Conservation (phyloP, 257 asterid species). For the Linderniella brevidens region DNA sequence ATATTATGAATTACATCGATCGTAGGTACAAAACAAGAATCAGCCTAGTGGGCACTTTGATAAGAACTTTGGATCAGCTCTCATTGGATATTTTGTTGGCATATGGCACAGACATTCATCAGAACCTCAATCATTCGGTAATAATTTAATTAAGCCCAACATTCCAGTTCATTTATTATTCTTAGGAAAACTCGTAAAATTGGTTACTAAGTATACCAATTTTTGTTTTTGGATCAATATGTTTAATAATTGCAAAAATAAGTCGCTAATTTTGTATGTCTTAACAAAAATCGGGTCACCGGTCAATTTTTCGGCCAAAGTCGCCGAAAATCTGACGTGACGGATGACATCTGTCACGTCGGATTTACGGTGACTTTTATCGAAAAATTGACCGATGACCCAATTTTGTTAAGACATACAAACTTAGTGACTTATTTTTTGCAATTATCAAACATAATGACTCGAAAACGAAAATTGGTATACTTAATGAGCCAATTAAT, state of each 20-base stretch:
- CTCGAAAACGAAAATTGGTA: no score
- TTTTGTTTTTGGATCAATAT: no score
- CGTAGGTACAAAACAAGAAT: constrained; percentile 27
- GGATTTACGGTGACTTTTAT: neutral
- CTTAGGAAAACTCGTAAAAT: neutral
- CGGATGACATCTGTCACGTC: neutral
- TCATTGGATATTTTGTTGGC: constrained; percentile 38
- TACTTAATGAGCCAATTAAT: neutral
- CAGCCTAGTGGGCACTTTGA: constrained; percentile 22
- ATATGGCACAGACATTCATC: constrained; percentile 44
- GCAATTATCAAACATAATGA: no score
- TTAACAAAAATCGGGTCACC: no score
- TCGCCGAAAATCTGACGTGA: no score
- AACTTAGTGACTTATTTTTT: no score
- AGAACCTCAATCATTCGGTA: constrained; percentile 33
- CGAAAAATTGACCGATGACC: no score
- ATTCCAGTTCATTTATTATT: neutral
- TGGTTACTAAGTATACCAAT: no score
- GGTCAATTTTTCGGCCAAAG: no score
- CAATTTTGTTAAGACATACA: no score
- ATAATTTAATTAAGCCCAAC: constrained; percentile 1
- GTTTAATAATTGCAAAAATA: no score
- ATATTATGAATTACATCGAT: neutral
- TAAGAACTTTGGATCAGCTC: constrained; percentile 42
- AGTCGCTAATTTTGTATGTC: no score